Conservation (phyloP, 1,284 basidiomycete species). For the Ceratobasidium sp. region DNA sequence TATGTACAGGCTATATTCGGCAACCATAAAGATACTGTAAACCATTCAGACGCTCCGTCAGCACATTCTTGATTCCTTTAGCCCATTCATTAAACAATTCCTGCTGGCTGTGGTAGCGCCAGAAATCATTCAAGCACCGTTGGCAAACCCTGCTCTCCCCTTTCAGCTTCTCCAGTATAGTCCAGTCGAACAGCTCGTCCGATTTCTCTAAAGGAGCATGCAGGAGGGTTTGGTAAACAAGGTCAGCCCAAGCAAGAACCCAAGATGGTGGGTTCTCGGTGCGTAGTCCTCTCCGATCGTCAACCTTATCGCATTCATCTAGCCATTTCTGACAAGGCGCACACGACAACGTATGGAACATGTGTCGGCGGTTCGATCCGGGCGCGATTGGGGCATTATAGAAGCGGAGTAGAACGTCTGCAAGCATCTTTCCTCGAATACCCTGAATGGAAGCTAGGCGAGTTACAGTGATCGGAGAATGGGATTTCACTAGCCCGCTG, state of each 20-base stretch:
- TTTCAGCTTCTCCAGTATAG: background rate
- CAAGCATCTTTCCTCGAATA: background rate
- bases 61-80: background rate
- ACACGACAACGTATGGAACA: conserved; percentile 1
- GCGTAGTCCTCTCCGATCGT: background rate
- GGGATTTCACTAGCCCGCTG: background rate
- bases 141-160: background rate
- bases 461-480: background rate
- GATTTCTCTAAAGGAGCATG: background rate
- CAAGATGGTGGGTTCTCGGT: background rate
- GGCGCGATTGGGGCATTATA: background rate
- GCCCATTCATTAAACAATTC: conserved; percentile 14
- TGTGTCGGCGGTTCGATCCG: background rate
- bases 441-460: conserved; percentile 6
- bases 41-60: background rate
- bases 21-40: conserved; percentile 22
- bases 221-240: background rate
- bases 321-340: background rate
- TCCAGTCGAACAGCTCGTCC: background rate
- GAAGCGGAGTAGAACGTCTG: conserved; percentile 10
- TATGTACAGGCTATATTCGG: no score
- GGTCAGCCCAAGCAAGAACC: conserved; percentile 8
- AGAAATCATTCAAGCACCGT: conserved; percentile 3
- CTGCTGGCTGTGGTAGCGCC: background rate
- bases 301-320: background rate